Base-by-base conservation (phyloP, 495 filamentous ascomycete species). In the Hypomontagnella monticulosa region DNA sequence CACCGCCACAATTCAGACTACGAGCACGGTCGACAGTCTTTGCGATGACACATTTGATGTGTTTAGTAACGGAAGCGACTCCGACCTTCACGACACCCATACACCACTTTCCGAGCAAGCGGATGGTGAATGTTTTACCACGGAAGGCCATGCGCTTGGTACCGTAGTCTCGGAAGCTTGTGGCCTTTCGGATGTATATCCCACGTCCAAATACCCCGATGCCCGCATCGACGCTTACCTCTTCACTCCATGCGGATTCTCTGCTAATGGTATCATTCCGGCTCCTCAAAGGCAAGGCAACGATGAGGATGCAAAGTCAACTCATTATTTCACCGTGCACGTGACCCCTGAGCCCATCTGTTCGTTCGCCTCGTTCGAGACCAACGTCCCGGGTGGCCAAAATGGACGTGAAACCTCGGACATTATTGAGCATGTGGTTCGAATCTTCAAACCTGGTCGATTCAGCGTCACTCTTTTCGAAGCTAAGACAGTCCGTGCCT, bases 291-390 rank as follows among this genome's bases (percentile, higher is more conserved):
- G 59, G 4, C 55, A 70, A n/a, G 51, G 55, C 34, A 79, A 84
- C 20, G 78, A 82, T 14, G 83, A 83, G 56, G 80, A 78, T 36
- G 81, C 83, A 36, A 82, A 80, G 57, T 72, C 81, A 10, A 92
- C 89, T 14, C 92, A 98, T 79, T 99, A 99, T 78, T 99, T 97
- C 83, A 99, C 94, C 1, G 96, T 99, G 41, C 96, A 99, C 75
- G 96, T 99, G 60, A 99, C 96, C 0, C 96, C 96, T 0, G 96
- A 99, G 82, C 91, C 95, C 32, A 87, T 96, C 71, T 99, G 94
- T 83, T 97, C 93, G n/a, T 99, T 97, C 71, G 96, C 96, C 12
- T 97, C 93, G 4, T 99, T 99, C 72, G 96, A 99, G 83, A 97
- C 96, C 66, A 98, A 99, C 66, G 96, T 99, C 5, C 95, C 96